Evolutionary conservation across 2,329 filamentous ascomycete genomes (phyloP), one percentile per base, ranked within the genome.

Genomic region (Metarhizium guizhouense): DNA sequence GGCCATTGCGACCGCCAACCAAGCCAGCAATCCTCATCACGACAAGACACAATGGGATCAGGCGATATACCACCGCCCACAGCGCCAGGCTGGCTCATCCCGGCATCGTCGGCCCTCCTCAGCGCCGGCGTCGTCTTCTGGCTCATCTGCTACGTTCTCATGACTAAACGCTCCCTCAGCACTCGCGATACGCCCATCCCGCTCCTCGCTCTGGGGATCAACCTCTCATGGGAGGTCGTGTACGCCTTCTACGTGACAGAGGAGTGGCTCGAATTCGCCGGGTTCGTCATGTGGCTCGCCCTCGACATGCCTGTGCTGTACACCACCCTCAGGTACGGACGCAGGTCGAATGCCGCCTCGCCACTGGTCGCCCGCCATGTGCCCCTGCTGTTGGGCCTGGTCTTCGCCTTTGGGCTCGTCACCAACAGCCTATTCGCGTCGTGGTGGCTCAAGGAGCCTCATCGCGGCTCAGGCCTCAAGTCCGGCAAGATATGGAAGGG

Each of bases 141-240:
- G 75, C 67, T 73, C 47, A 56, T 64, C 29, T 65, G 70, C 48
- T 81, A 80, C 65, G 62, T 78, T 49, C 70, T 81, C 59, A 76
- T 79, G 68, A 67, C 71, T 13, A 70, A 67, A 2, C 73, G 76
- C 54, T 74, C 75, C 1, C 63, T 77, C n/a, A 65, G 64, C 52
- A 77, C 76, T 18, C 69, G 70, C 42, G 75, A 75, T 4, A 80
- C 78, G 59, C 71, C 76, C 40, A 76, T 80, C 65, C 77, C 78
- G 0, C 62, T 80, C 11, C 62, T 78, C 51, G 71, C 75, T 0
- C 72, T 81, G 10, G 72, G 72, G 14, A 61, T 76, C 62, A 81
- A 82, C 57, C 70, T 80, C 38, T 73, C 72, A 1, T 81, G 78
- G 77, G 78, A 81, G 61, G 63, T 77, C 3, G 67, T 81, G 54